Evolutionary conservation across 23 red algal genomes (phyloP), one percentile per base, ranked within the genome.

Genomic region (Gracilaria domingensis): DNA sequence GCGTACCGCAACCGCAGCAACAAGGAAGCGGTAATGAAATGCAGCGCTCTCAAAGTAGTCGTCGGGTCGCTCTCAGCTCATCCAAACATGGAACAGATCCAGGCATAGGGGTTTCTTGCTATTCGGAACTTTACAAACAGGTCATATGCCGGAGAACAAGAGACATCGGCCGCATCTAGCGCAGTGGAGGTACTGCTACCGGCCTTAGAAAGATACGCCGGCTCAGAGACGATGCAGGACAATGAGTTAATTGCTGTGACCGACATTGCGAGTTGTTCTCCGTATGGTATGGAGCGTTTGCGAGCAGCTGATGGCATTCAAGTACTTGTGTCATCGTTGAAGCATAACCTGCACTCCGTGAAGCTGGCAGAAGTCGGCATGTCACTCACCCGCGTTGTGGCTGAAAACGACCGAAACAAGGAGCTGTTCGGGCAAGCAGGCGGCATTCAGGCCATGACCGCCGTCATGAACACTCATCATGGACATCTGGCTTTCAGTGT

Each of bases 71-170:
- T 92, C 35, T 92, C 89, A 6, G 51, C 37, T 18, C 89, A 92
- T 84, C 38, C 28, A 30, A 65, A 77, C 34, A 79, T 77, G 6
- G 89, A 92, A 34, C 78, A 92, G 18, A 78, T 92, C 81, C 89
- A 92, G 48, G 80, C 89, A 12, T 92, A 79, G 89, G 89, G 89
- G 30, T 92, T 79, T 66, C 73, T 92, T 73, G 89, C 89, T 20
- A 73, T 92, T 36, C 89, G 89, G 25, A 92, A 92, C 66, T 83
- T 92, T 30, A 84, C 89, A 9, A 92, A 92, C 65, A 30, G 67
- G 37, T 60, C 79, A 18, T 24, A 51, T 60, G 64, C 58, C 6
- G 49, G 49, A 16, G 79, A 76, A 39, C 44, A 83, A 39, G 89
- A 83, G 12, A 71, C 79, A 36, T 83, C 89, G 0, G 64, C 79